Evolutionary conservation across 768 basidiomycete species (phyloP).

Genomic region (Pisolithus marmoratus): DNA sequence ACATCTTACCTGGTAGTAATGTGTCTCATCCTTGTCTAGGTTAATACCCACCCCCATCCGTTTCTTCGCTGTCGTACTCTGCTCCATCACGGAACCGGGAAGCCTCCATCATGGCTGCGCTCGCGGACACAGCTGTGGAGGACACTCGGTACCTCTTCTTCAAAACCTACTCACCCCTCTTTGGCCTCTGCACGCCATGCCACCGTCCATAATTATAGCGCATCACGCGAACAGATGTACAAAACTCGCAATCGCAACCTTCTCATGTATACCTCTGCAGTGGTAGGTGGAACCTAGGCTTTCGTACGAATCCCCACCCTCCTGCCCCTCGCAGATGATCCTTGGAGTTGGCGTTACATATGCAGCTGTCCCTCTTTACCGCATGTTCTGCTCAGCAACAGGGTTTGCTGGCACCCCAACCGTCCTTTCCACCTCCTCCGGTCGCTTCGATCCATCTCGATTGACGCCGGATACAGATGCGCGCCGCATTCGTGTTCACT

Average conservation of each 20-base stretch:
- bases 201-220: conserved; percentile 16
- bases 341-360: conserved; percentile 83
- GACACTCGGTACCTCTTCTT: background rate
- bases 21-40: too few species aligned
- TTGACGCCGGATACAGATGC: conserved; percentile 69
- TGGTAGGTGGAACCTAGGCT: conserved; percentile 42
- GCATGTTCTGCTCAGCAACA: conserved; percentile 97
- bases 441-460: conserved; percentile 77
- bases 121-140: too few species aligned
- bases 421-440: conserved; percentile 56
- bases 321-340: conserved; percentile 51
- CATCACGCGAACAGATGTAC: conserved; percentile 38
- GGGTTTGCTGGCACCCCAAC: conserved; percentile 95
- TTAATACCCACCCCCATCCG: too few species aligned
- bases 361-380: conserved; percentile 94
- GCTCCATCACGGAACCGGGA: too few species aligned
- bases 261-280: conserved; percentile 80
- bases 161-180: background rate
- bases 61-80: too few species aligned
- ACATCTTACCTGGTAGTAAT: too few species aligned
- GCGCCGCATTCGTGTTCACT: conserved; percentile 84
- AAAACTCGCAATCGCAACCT: conserved; percentile 64
- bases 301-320: background rate
- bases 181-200: conserved; percentile 11
- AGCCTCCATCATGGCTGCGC: too few species aligned